These are phyloP conservation scores for Groenewaldozyma tartarivorans DNA, from an alignment of 805 yeast genomes.

Conservation along the genomic window DNA sequence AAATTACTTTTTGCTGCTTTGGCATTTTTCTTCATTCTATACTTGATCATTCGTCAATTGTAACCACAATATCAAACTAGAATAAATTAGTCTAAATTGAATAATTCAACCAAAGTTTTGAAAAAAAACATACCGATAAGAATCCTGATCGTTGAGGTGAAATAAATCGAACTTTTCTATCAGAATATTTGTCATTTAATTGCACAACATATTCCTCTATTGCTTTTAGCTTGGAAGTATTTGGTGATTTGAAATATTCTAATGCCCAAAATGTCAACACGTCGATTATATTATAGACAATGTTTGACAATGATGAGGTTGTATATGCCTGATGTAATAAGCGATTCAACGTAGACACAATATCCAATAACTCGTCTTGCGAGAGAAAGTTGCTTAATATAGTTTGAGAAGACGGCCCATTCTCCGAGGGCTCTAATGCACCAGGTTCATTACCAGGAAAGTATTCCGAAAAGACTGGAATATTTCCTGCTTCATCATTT, in stretches of 20 bases:
- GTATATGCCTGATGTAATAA: constrained; percentile 32
- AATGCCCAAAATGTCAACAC: constrained; percentile 32
- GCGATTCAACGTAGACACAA: constrained; percentile 39
- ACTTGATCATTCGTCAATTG: not conserved
- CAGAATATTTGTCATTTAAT: constrained; percentile 5
- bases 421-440: constrained; percentile 8
- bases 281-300: constrained; percentile 32
- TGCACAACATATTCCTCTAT: constrained; percentile 36
- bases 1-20: constrained; percentile 1
- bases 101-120: not conserved
- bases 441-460: constrained; percentile 20
- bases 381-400: constrained; percentile 29
- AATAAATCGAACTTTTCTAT: constrained; percentile 7
- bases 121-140: constrained; percentile 11
- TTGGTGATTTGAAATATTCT: not conserved
- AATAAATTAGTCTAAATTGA: constrained; percentile 4
- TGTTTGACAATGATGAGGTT: constrained; percentile 31
- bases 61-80: not conserved
- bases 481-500: not conserved
- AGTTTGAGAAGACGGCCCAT: constrained; percentile 19
- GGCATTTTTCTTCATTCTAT: not conserved
- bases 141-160: constrained; percentile 12
- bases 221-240: constrained; percentile 16
- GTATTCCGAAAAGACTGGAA: constrained; percentile 16
- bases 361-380: constrained; percentile 30